Percentiles rank a stretch among this genome's conserved stretches.
These are phyloP conservation scores for Linanthus parryae DNA, from an alignment of 148 eudicot species.

Conservation along the genomic window DNA sequence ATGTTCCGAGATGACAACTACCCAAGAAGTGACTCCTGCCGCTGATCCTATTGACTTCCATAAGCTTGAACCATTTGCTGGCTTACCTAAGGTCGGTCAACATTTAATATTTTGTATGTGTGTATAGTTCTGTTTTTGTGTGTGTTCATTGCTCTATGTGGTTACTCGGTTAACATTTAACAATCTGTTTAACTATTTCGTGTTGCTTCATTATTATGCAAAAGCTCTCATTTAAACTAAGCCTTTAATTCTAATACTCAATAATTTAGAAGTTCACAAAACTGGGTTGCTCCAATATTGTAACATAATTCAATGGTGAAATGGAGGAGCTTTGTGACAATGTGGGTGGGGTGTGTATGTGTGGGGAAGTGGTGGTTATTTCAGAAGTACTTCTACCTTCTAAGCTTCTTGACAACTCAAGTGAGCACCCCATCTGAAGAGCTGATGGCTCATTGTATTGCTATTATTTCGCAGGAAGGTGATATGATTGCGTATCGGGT, in stretches of 20 bases:
- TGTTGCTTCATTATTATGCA: neutral
- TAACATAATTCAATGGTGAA: neutral
- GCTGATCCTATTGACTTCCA: neutral
- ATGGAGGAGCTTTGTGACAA: neutral
- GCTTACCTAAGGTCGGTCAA: constrained; percentile 8
- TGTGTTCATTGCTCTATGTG: neutral
- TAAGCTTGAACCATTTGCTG: constrained; percentile 5
- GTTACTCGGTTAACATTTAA: neutral
- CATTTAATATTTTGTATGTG: neutral
- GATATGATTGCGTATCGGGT: constrained; percentile 12
- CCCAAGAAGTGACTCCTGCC: neutral
- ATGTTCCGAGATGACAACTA: neutral
- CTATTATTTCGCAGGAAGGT: constrained; percentile 6
- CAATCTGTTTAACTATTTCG: neutral
- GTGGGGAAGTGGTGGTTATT: neutral
- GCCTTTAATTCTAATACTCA: too few species aligned
- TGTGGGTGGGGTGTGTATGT: constrained; percentile 1
- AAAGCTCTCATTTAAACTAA: too few species aligned
- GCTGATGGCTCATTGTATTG: neutral
- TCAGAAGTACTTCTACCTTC: neutral
- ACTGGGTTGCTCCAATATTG: neutral
- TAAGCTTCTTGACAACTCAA: too few species aligned
- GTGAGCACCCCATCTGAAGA: too few species aligned
- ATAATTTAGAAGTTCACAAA: neutral
- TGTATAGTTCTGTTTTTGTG: neutral